A percentile compares a stretch with the other conserved stretches of the same genome.
These are phyloP conservation scores for Tetradesmus obliquus DNA, from an alignment of 139 green algal genomes.

Conservation along the genomic window DNA sequence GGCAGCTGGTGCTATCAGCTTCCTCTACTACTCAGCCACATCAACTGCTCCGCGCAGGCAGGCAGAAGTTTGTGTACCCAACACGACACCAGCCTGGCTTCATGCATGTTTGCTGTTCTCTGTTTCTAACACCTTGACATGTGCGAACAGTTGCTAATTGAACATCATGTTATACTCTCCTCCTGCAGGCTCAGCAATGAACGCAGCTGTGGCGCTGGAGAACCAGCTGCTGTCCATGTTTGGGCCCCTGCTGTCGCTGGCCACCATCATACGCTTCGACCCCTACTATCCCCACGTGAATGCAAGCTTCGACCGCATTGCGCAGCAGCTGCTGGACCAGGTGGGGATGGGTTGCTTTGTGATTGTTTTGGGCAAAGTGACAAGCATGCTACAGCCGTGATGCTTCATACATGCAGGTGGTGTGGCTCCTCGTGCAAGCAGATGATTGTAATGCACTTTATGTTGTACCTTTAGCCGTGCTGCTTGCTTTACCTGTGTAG, in stretches of 20 bases:
- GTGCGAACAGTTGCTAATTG: neutral
- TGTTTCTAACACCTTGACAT: neutral
- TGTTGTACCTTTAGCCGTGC: neutral
- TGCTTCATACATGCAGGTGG: neutral
- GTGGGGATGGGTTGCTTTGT: neutral
- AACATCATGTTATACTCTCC: neutral
- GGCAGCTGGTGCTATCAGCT: neutral
- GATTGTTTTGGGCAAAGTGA: neutral
- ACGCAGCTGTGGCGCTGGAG: constrained; percentile 31
- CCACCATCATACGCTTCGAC: constrained; percentile 3
- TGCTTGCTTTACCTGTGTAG: neutral
- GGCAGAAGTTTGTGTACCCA: neutral
- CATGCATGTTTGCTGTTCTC: too few relatives aligned
- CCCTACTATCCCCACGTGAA: neutral
- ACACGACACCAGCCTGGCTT: too few relatives aligned
- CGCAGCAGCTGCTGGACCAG: constrained; percentile 32
- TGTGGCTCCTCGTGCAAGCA: neutral
- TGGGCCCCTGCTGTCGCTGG: constrained; percentile 20
- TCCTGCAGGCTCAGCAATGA: constrained; percentile 38
- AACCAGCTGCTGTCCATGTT: constrained; percentile 28
- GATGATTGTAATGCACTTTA: neutral
- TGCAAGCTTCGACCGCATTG: constrained; percentile 26
- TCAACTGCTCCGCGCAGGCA: neutral
- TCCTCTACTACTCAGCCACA: neutral
- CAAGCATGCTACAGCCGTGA: neutral